Evolutionary conservation across 495 filamentous ascomycete genomes (phyloP), one percentile per base, ranked within the genome.

Genomic region (Penicillium malachiteum): DNA sequence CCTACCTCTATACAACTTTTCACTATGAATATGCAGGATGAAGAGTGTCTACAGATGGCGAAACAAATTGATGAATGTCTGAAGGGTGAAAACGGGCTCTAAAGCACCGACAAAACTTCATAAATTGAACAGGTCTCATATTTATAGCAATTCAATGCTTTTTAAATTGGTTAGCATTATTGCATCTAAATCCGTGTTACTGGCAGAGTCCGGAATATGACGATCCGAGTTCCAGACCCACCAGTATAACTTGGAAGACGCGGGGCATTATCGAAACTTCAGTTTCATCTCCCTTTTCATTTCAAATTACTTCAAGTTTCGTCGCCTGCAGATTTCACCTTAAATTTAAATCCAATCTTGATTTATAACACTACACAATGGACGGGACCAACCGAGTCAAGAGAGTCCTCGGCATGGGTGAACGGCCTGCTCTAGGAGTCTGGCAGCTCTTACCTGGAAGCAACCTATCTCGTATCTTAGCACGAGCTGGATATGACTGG

Each of bases 1-100:
- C 64, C 64, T 6, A 59, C 58, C 31, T 53, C 60, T 14, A 53
- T 67, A 30, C 64, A 67, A 37, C 17, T 62, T 0, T 67, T 67
- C 18, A 67, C 64, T 13, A 56, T 55, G 11, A 67, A 56, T 14
- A 56, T 67, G 50, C 64, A 60, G 12, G 64, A 67, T 16, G 64
- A 67, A 35, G 64, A 67, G 47, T 67, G 64, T 44, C 50, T 67
- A 40, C 55, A 64, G 30, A 59, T 67, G 46, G 53, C 60, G 14
- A 64, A 64, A 38, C 55, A 57, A 30, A 58, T 67, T 26, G 64
- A 64, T 18, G 41, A 53, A 14, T 56, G 52, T 18, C 47, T 67
- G 10, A 64, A 59, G 14, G 10, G 34, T 16, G 26, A 12, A 34
- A 41, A 32, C 6, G 11, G 17, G 9, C 12, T 43, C 16, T 10